A percentile compares a stretch with the other conserved stretches of the same genome.
Evolutionary conservation across 371 early-diverging fungal species (phyloP).

Genomic region (Parasitella parasitica): DNA sequence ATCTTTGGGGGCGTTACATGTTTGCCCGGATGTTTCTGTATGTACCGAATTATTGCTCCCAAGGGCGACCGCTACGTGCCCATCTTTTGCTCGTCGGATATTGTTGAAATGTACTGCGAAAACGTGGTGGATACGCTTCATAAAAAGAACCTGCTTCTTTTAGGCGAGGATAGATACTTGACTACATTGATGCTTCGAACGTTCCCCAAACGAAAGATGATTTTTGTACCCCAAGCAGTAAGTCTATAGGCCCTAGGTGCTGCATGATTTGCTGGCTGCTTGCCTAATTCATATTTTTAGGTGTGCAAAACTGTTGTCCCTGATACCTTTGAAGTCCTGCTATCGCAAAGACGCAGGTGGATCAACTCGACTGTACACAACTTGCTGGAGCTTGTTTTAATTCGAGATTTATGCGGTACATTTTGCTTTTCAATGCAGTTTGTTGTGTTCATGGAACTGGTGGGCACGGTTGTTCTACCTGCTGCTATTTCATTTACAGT

Average conservation of each 20-base stretch:
- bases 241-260: slow-evolving; percentile 8
- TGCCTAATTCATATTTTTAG: slow-evolving; percentile 11
- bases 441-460: slow-evolving; percentile 89
- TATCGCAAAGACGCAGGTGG: slow-evolving; percentile 95
- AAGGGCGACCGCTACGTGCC: slow-evolving; percentile 66
- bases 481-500: slow-evolving; percentile 88
- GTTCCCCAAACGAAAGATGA: slow-evolving; percentile 90
- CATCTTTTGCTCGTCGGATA: slow-evolving; percentile 80
- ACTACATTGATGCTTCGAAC: slow-evolving; percentile 93
- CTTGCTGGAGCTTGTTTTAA: slow-evolving; percentile 85
- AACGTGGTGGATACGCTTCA: slow-evolving; percentile 93
- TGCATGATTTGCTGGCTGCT: neutral
- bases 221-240: slow-evolving; percentile 90
- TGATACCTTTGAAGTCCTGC: slow-evolving; percentile 79
- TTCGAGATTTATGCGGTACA: slow-evolving; percentile 92
- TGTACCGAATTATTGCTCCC: slow-evolving; percentile 89
- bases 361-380: slow-evolving; percentile 98
- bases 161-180: slow-evolving; percentile 95
- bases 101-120: slow-evolving; percentile 89
- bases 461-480: slow-evolving; percentile 93
- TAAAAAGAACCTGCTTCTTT: slow-evolving; percentile 90
- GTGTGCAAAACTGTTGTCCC: slow-evolving; percentile 96
- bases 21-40: slow-evolving; percentile 96
- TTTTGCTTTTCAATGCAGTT: slow-evolving; percentile 98
- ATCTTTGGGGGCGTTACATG: slow-evolving; percentile 98